phyloP scores from a whole-genome alignment of 2,329 filamentous ascomycete genomes.

The Trichoderma atroviride region DNA sequence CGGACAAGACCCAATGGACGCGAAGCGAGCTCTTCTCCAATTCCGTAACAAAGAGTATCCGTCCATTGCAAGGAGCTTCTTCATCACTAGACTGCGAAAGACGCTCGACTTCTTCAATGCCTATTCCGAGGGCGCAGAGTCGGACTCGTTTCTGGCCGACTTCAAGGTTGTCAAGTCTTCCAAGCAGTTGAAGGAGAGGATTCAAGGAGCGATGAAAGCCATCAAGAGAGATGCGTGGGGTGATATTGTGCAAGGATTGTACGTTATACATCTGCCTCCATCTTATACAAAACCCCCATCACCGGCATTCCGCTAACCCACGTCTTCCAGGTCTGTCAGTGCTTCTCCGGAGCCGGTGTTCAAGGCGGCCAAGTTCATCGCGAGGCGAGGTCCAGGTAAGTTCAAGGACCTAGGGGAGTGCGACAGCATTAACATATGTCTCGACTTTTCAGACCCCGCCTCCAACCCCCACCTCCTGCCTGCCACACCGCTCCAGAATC shows the following conservation, averaged over 20 bases:
- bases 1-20: conserved; percentile 23
- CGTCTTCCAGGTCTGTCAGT: conserved; percentile 5
- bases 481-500: conserved; percentile 13
- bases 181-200: conserved; percentile 20
- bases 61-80: conserved; percentile 21
- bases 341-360: conserved; percentile 14
- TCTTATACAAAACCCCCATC: neutral
- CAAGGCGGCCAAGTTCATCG: conserved; percentile 26
- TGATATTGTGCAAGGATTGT: conserved; percentile 26
- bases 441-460: conserved; percentile 20
- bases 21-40: conserved; percentile 16
- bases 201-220: conserved; percentile 12
- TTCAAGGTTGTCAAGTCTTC: conserved; percentile 25
- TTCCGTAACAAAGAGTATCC: conserved; percentile 27
- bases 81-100: conserved; percentile 17
- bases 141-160: conserved; percentile 14
- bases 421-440: conserved; percentile 20
- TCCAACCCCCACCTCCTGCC: conserved; percentile 23
- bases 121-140: conserved; percentile 21
- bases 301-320: neutral
- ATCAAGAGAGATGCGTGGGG: conserved; percentile 25
- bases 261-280: neutral
- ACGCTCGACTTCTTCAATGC: conserved; percentile 27
- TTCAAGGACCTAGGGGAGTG: conserved; percentile 10
- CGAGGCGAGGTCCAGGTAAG: conserved; percentile 26